Percentiles rank a stretch among this genome's conserved stretches.
Conservation (phyloP, 2,329 filamentous ascomycete genomes). For the Cladobotryum protrusum region DNA sequence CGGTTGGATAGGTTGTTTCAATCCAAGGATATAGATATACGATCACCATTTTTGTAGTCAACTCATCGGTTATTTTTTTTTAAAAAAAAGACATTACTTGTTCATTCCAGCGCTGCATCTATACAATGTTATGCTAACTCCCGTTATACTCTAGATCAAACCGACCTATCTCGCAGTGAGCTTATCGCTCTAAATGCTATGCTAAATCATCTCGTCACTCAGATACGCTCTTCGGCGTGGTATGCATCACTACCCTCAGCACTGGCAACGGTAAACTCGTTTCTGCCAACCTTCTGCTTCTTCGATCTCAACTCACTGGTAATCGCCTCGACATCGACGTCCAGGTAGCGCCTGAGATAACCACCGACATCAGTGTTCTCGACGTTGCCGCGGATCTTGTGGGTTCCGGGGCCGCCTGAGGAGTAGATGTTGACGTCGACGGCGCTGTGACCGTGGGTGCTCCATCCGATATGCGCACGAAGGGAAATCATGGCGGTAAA, state of each 20-base stretch:
- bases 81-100: not conserved
- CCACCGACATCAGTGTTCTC: constrained; percentile 90
- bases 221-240: not conserved
- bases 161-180: not conserved
- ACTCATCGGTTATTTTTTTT: not conserved
- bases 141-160: not conserved
- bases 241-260: not conserved
- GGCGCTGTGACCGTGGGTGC: constrained; percentile 85
- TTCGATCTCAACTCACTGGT: constrained; percentile 67
- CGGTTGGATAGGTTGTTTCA: too few species aligned
- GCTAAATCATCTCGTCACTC: not conserved
- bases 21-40: too few species aligned
- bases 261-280: not conserved
- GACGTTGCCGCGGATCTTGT: constrained; percentile 71
- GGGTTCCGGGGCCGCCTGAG: constrained; percentile 58
- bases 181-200: not conserved
- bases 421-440: constrained; percentile 97
- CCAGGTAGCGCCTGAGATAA: constrained; percentile 74
- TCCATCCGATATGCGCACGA: constrained; percentile 87
- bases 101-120: not conserved
- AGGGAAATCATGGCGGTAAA: constrained; percentile 84
- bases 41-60: too few species aligned
- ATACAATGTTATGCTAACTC: not conserved
- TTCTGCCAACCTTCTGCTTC: constrained; percentile 17
- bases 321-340: constrained; percentile 70